Conservation (phyloP, 495 filamentous ascomycete species). For the Penicillium canescens region DNA sequence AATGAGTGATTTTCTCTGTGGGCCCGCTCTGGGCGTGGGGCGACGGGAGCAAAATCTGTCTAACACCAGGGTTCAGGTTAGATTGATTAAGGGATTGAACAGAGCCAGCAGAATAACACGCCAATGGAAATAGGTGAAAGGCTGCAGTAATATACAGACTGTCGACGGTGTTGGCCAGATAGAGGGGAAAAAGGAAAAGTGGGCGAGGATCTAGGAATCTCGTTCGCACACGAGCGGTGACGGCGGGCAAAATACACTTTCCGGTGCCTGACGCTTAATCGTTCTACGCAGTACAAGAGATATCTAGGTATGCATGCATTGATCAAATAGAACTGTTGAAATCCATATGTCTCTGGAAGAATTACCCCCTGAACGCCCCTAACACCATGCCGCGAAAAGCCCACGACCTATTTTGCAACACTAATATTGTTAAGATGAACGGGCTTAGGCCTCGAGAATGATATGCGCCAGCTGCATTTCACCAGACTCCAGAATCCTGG, state of each 20-base stretch:
- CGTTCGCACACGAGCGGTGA: conserved; percentile 21
- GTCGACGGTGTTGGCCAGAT: conserved; percentile 14
- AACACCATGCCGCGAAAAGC: conserved; percentile 10
- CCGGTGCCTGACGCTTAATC: conserved; percentile 9
- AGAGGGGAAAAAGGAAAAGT: neutral
- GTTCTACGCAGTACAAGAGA: neutral
- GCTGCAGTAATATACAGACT: conserved; percentile 6
- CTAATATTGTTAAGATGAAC: conserved; percentile 5
- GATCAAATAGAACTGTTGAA: neutral
- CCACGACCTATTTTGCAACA: neutral
- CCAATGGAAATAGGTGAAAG: neutral
- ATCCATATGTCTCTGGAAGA: neutral
- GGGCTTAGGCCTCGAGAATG: conserved; percentile 29
- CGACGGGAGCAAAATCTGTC: conserved; percentile 27
- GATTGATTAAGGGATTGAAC: neutral
- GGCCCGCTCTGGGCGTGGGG: conserved; percentile 26
- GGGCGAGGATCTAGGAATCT: conserved; percentile 4
- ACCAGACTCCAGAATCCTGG: conserved; percentile 51
- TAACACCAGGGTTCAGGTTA: conserved; percentile 24
- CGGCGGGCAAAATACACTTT: conserved; percentile 13
- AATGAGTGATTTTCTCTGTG: conserved; percentile 35
- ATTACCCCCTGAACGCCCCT: conserved; percentile 10
- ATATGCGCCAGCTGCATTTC: conserved; percentile 40
- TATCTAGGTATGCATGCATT: neutral
- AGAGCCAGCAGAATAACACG: conserved; percentile 7